phyloP scores from a whole-genome alignment of 2,329 filamentous ascomycete species.

The Pseudogymnoascus pannorum region DNA sequence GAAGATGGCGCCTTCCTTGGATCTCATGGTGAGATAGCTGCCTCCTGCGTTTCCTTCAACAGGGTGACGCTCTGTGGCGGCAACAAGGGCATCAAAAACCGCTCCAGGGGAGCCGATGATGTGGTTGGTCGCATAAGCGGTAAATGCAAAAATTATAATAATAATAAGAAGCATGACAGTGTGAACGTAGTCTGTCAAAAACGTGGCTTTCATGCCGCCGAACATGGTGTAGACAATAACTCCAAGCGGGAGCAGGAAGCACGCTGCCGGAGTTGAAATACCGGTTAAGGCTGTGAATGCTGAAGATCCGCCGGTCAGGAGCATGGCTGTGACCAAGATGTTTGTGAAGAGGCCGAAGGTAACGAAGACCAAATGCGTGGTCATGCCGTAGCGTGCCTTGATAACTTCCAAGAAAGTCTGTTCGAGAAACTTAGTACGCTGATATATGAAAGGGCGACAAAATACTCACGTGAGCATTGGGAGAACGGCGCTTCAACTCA shows the following conservation, averaged over 20 bases:
- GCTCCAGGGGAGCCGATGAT: slow-evolving; percentile 65
- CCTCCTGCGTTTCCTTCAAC: slow-evolving; percentile 73
- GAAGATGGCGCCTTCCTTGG: slow-evolving; percentile 74
- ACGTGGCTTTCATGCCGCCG: slow-evolving; percentile 77
- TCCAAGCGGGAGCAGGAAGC: slow-evolving; percentile 73
- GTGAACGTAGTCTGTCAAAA: slow-evolving; percentile 78
- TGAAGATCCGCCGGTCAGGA: slow-evolving; percentile 75
- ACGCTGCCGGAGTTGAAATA: slow-evolving; percentile 71
- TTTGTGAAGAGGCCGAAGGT: slow-evolving; percentile 78
- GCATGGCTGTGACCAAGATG: slow-evolving; percentile 81
- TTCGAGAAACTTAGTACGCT: background rate
- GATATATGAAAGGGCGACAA: background rate
- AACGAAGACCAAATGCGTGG: slow-evolving; percentile 71
- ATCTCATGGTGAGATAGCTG: slow-evolving; percentile 81
- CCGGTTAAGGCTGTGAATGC: slow-evolving; percentile 67
- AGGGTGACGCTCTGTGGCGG: slow-evolving; percentile 62
- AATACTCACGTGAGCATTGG: slow-evolving; percentile 61
- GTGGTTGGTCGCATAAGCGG: slow-evolving; percentile 67
- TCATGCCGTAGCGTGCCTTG: slow-evolving; percentile 66
- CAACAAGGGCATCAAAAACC: slow-evolving; percentile 70
- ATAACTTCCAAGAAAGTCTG: slow-evolving; percentile 73
- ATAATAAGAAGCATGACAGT: slow-evolving; percentile 80
- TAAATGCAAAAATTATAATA: slow-evolving; percentile 78
- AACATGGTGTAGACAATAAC: slow-evolving; percentile 74
- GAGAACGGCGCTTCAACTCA: slow-evolving; percentile 77